Evolutionary conservation across 2,329 filamentous ascomycete genomes (phyloP), one percentile per base, ranked within the genome.

Genomic region (Xylariaceae sp.): DNA sequence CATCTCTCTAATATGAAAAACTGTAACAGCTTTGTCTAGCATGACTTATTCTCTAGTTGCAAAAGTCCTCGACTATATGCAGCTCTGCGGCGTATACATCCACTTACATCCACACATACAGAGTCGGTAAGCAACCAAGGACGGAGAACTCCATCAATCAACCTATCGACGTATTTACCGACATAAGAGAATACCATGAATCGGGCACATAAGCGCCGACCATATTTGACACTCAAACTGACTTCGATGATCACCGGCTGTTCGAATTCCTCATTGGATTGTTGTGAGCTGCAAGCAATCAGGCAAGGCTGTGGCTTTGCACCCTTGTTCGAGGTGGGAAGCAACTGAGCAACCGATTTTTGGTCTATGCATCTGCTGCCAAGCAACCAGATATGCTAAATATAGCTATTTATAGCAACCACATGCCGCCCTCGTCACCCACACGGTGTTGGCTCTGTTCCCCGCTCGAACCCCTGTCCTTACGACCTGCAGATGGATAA

Each of bases 361-460:
- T 33, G 48, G 49, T 50, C 62, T 57, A 65, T 64, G 67, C 62
- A 65, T 63, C 19, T 52, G 61, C 52, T 66, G 55, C 66, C 65
- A 64, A 64, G 56, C 65, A 47, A n/a, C 21, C 60, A 56, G 56
- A 62, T 36, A 58, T 65, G 65, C 69, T 71, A 71, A 66, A 67
- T 67, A 70, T 71, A 71, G 67, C 65, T 71, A 72, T 70, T 69
- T 65, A 66, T 71, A 72, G 70, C 52, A 63, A 58, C 58, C 53
- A 56, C 56, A 60, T 58, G 53, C 49, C 40, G 43, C 37, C 52
- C 33, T 50, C 47, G 46, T 37, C 36, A 57, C 34, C 53, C 40
- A 63, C n/a, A n/a, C n/a, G n/a, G n/a, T n/a, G n/a, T n/a, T n/a
- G 37, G 26, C 16, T 46, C 36, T 14, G n/a, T 53, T 21, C 45